Evolutionary conservation across 192 early-diverging fungal species (phyloP).

Genomic region (Backusella psychrophila): DNA sequence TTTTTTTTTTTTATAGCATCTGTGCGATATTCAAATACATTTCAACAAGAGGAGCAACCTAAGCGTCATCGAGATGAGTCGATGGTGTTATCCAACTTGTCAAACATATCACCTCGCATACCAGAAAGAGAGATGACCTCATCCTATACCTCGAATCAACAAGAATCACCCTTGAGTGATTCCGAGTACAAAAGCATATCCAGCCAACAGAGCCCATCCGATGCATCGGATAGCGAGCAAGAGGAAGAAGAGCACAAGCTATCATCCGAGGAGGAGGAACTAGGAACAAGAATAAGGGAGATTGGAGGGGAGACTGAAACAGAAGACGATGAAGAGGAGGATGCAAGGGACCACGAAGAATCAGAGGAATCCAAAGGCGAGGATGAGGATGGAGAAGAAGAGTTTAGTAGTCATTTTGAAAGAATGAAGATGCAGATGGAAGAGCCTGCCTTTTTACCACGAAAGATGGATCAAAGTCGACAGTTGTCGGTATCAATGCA

Average conservation of each 20-base stretch:
- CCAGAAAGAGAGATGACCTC: neutral
- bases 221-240: neutral
- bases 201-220: neutral
- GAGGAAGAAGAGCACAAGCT: neutral
- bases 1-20: neutral
- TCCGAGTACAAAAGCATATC: constrained; percentile 4
- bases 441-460: constrained; percentile 17
- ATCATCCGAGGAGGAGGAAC: too few relatives aligned
- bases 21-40: neutral
- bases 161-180: neutral
- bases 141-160: too few relatives aligned
- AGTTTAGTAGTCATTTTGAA: constrained; percentile 12
- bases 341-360: neutral
- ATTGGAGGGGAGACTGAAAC: neutral
- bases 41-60: neutral
- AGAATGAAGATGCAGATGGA: constrained; percentile 10
- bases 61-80: neutral
- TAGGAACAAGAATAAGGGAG: neutral
- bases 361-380: neutral
- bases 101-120: constrained; percentile 2
- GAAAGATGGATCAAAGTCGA: neutral
- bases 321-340: neutral
- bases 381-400: constrained; percentile 1
- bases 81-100: constrained; percentile 1
- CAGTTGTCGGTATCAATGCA: neutral